Base-by-base conservation (phyloP, 2,329 filamentous ascomycete species). In the Nannizzia gypsea region DNA sequence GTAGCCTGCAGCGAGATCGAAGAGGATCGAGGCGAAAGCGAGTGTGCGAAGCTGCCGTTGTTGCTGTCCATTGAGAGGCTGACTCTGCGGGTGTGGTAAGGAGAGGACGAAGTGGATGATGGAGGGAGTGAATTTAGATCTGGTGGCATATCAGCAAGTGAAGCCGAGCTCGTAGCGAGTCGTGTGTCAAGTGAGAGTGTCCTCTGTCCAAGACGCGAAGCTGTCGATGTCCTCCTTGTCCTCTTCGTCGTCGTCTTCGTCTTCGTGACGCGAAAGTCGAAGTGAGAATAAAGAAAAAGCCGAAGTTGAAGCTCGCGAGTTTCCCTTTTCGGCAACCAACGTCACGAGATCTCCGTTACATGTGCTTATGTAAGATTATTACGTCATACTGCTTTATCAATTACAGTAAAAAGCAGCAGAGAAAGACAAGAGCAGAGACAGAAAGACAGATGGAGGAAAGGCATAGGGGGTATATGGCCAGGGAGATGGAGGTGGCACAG, bases 1-100 rank as follows among this genome's bases (percentile, higher is more conserved):
- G 88, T 84, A 57, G 87, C 88, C 69, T 88, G 87, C 8, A 93
- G 79, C 13, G 87, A 90, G 63, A 82, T 80, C 44, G 86, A 83
- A 36, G 86, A 81, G 56, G 83, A 83, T 65, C 86, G 80, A 40
- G 83, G 81, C 50, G 84, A 84, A 55, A 82, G 78, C 34, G 82
- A 81, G 26, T 83, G 80, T 15, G 38, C 26, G 9, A 28, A 8
- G 24, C 82, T 82, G 20, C 69, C 68, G 4, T 62, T 81, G 77
- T 65, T 74, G 57, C 60, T 64, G 60, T 48, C 38, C 56, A 36
- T 26, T 26, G 36, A 48, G 31, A 20, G 31, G 26, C 20, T 50
- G 22, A 34, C n/a, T 15, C 22, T 50, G 46, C 28, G 31, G 22
- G 34, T 52, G 20, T 40, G 52, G n/a, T 42, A 55, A 6, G 73